Base-by-base conservation (phyloP, 1,139 yeast species). In the Arxiozyma telluris region DNA sequence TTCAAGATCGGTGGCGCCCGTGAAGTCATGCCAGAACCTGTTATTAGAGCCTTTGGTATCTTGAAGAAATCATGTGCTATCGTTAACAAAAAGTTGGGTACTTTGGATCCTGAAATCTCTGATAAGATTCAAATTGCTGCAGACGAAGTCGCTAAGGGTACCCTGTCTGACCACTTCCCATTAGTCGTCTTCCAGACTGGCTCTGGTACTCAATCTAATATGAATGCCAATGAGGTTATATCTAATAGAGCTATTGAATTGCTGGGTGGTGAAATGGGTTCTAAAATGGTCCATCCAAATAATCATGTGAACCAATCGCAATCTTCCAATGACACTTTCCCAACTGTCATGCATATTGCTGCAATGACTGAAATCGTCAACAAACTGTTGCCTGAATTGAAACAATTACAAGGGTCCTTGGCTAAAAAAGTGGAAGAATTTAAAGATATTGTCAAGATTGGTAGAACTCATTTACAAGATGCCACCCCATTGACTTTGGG, bases 321-420 rank as follows among this genome's bases (percentile, higher is more conserved):
- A 75, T 89, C 97, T 21, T 89, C 97, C 50, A 93, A 93, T 72
- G 98, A 93, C 74, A 93, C 98, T 55, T 88, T 91, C 87, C 98
- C 98, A 62, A 91, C 98, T 41, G 98, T 93, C 56, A 93, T 93
- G 98, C 98, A 93, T 76, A 93, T 93, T 74, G 98, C 98, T 53
- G 97, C 98, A 38, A 96, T 91, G 57, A 80, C 87, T 51, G 96
- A 93, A 76, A 87, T 93, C 74, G 77, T 84, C 54, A 69, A 80
- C 65, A 76, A 78, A 52, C 79, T 94, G 71, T 65, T 93, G 54
- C 98, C 98, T 41, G 87, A 89, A 66, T 78, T 93, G 67, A 77
- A 80, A 57, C 78, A 76, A 53, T 82, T 93, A 67, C 87, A 87
- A 73, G 88, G 85, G 66, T 79, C 96, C 30, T 76, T 94, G 61